phyloP scores from a whole-genome alignment of 202 grass and related monocot species.

The Sporobolus alterniflorus region DNA sequence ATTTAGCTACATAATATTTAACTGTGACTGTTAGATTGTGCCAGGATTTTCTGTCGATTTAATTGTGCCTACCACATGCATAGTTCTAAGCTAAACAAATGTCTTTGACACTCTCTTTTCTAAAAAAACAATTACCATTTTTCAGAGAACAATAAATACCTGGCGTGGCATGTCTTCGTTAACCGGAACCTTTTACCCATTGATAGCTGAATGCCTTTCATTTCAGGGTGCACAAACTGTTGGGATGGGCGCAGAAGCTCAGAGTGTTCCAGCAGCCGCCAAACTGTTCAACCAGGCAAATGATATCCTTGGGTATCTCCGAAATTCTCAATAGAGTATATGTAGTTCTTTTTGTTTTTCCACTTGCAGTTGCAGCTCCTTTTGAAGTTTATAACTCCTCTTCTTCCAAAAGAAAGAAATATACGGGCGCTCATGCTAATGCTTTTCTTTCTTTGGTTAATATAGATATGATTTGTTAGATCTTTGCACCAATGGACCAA shows the following conservation, averaged over 20 bases:
- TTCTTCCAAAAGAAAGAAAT: not conserved
- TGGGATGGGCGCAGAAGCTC: constrained; percentile 90
- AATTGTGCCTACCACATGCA: not conserved
- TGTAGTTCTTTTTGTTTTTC: not conserved
- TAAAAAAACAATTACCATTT: not conserved
- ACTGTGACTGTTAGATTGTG: constrained; percentile 1
- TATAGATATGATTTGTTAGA: constrained; percentile 86
- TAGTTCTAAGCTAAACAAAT: constrained; percentile 10
- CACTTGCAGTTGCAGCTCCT: not conserved
- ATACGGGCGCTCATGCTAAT: not conserved
- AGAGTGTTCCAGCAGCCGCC: constrained; percentile 66
- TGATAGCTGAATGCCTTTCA: not conserved
- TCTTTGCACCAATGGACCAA: constrained; percentile 92
- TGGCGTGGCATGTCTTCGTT: not conserved
- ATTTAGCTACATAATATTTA: not conserved
- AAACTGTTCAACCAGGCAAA: constrained; percentile 87
- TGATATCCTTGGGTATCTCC: constrained; percentile 65
- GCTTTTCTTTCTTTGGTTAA: not conserved
- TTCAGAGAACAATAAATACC: not conserved
- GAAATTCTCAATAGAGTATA: not conserved
- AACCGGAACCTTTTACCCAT: not conserved
- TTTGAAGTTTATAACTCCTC: not conserved
- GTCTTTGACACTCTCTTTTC: not conserved
- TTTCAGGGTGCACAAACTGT: constrained; percentile 89
- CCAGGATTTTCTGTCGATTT: not conserved